A percentile compares a stretch with the other conserved stretches of the same genome.
Conservation (phyloP, 2,329 filamentous ascomycete genomes). For the Sphaerulina populicola region DNA sequence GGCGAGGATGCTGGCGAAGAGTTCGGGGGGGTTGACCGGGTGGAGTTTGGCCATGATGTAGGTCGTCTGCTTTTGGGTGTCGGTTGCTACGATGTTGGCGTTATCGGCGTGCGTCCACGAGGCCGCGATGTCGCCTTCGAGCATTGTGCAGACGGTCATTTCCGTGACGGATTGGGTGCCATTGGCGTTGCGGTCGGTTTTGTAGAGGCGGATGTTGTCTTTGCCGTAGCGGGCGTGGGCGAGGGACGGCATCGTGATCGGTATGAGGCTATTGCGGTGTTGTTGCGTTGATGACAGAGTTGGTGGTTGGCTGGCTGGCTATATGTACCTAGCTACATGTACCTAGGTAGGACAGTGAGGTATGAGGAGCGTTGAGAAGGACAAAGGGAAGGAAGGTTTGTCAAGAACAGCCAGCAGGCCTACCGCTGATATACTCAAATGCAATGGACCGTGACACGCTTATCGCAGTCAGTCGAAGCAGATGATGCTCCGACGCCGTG, state of each 20-base stretch:
- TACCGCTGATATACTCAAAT: slow-evolving; percentile 6
- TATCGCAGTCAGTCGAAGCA: slow-evolving; percentile 8
- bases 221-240: slow-evolving; percentile 70
- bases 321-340: no score
- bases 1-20: slow-evolving; percentile 77
- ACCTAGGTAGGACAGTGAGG: background rate
- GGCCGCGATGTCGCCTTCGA: slow-evolving; percentile 84
- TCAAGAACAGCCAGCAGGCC: slow-evolving; percentile 2
- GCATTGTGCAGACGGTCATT: slow-evolving; percentile 86
- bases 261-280: background rate
- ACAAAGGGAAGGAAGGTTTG: background rate
- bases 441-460: background rate
- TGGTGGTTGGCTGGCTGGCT: background rate
- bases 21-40: slow-evolving; percentile 84
- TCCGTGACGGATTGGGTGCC: slow-evolving; percentile 80
- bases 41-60: slow-evolving; percentile 93
- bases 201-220: slow-evolving; percentile 97
- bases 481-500: background rate
- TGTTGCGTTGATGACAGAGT: background rate
- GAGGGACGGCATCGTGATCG: slow-evolving; percentile 39
- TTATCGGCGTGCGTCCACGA: slow-evolving; percentile 93
- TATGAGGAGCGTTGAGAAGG: background rate
- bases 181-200: slow-evolving; percentile 74
- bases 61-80: slow-evolving; percentile 88
- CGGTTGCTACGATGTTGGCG: slow-evolving; percentile 87